A percentile compares a stretch with the other conserved stretches of the same genome.
phyloP scores from a whole-genome alignment of 805 yeast species.

The Kregervanrija delftensis region DNA sequence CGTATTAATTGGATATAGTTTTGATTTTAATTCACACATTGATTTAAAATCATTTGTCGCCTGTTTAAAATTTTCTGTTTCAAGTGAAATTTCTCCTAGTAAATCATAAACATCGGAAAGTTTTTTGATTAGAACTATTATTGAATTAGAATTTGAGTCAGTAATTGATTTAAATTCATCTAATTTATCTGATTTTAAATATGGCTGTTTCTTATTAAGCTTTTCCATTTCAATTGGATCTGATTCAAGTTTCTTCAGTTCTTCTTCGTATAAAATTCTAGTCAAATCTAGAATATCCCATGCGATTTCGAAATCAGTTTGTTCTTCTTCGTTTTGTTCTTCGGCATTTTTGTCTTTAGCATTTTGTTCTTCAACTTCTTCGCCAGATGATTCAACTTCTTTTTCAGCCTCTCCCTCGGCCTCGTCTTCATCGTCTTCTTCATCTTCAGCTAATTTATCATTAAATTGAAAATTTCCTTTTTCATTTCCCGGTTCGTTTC shows the following conservation, averaged over 20 bases:
- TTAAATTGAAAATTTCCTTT: constrained; percentile 27
- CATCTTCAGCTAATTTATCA: constrained; percentile 32
- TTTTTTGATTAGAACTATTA: constrained; percentile 34
- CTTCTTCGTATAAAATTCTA: constrained; percentile 51
- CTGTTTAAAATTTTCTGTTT: constrained; percentile 79
- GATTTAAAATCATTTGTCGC: constrained; percentile 63
- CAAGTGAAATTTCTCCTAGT: constrained; percentile 85
- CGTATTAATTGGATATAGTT: constrained; percentile 45
- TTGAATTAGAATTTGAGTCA: neutral
- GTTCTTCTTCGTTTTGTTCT: constrained; percentile 36
- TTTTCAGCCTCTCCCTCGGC: constrained; percentile 24
- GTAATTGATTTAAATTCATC: constrained; percentile 4
- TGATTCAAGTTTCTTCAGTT: constrained; percentile 1
- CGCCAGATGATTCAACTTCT: constrained; percentile 22
- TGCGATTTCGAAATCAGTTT: constrained; percentile 76
- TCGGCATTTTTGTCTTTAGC: constrained; percentile 18
- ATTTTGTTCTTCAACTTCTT: constrained; percentile 20
- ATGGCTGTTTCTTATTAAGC: constrained; percentile 10
- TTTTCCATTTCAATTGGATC: constrained; percentile 1
- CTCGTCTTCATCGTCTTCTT: constrained; percentile 27
- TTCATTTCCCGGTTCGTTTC: constrained; percentile 1
- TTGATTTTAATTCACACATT: constrained; percentile 47
- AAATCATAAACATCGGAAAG: constrained; percentile 71
- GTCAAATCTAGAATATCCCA: constrained; percentile 83
- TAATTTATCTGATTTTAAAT: constrained; percentile 16